phyloP scores from a whole-genome alignment of 2,329 filamentous ascomycete species.

The Arthrobotrys conoides region DNA sequence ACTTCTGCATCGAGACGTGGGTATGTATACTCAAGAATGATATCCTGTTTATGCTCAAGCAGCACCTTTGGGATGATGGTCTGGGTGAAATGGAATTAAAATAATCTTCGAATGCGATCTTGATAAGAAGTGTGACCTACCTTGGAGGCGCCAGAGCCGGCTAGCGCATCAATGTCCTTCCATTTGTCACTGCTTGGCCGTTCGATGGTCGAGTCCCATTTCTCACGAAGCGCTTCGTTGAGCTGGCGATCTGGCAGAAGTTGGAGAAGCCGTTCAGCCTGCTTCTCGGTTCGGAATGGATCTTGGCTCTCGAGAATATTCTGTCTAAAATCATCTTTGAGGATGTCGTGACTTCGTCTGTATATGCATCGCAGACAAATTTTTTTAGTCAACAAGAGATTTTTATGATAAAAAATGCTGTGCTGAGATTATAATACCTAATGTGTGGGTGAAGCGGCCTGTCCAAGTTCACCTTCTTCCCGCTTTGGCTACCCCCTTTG shows the following conservation, averaged over 20 bases:
- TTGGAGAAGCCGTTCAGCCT: conserved; percentile 82
- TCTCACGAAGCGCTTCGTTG: conserved; percentile 83
- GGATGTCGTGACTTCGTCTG: conserved; percentile 85
- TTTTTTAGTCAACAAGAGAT: not conserved
- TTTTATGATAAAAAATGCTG: conserved; percentile 21
- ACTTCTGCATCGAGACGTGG: conserved; percentile 96
- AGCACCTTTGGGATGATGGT: conserved; percentile 67
- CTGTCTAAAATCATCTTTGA: conserved; percentile 85
- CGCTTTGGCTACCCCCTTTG: conserved; percentile 86
- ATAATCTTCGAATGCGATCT: not conserved
- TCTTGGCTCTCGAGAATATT: conserved; percentile 88
- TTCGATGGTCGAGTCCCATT: conserved; percentile 88
- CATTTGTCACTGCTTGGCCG: conserved; percentile 86
- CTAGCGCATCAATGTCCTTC: conserved; percentile 90
- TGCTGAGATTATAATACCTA: conserved; percentile 70
- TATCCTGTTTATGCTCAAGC: conserved; percentile 92
- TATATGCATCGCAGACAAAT: not conserved
- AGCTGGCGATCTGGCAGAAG: conserved; percentile 82
- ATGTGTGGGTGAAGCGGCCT: conserved; percentile 92
- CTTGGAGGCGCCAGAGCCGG: conserved; percentile 80
- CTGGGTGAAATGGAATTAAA: conserved; percentile 23
- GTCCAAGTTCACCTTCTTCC: conserved; percentile 86
- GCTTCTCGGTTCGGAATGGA: conserved; percentile 80
- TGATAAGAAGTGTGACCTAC: conserved; percentile 64
- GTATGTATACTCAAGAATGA: conserved; percentile 97